phyloP scores from a whole-genome alignment of 306 rosid genomes.

The Fragaria iinumae region DNA sequence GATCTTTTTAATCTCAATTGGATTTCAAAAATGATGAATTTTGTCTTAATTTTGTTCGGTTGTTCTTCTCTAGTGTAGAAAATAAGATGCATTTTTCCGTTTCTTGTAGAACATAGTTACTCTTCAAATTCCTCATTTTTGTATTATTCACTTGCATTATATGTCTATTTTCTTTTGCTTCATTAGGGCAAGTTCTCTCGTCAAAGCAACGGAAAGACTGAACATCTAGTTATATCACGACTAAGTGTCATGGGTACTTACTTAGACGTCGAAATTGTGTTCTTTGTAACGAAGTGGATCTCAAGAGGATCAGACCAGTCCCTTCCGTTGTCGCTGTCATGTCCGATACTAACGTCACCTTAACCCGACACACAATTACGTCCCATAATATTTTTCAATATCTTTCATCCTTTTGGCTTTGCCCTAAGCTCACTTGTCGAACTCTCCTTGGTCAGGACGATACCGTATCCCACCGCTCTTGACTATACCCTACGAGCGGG shows the following conservation, averaged over 20 bases:
- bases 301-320: conserved; percentile 38
- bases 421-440: conserved; percentile 5
- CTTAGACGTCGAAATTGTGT: neutral
- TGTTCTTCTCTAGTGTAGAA: no score
- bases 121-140: no score
- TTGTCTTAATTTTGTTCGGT: no score
- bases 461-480: conserved; percentile 30
- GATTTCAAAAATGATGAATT: no score
- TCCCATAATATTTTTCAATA: conserved; percentile 33
- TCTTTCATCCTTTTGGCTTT: conserved; percentile 11
- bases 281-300: neutral
- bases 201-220: neutral
- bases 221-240: neutral
- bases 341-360: conserved; percentile 57
- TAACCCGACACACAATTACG: conserved; percentile 41
- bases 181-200: no score
- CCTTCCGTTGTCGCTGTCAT: conserved; percentile 33
- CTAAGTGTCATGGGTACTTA: neutral
- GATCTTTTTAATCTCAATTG: no score
- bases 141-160: no score
- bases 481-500: conserved; percentile 28
- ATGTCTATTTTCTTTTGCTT: no score
- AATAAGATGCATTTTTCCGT: no score
- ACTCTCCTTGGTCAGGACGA: conserved; percentile 9
- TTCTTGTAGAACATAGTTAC: no score